Evolutionary conservation across 2,329 filamentous ascomycete species (phyloP).

Genomic region (Endothia cerciana): DNA sequence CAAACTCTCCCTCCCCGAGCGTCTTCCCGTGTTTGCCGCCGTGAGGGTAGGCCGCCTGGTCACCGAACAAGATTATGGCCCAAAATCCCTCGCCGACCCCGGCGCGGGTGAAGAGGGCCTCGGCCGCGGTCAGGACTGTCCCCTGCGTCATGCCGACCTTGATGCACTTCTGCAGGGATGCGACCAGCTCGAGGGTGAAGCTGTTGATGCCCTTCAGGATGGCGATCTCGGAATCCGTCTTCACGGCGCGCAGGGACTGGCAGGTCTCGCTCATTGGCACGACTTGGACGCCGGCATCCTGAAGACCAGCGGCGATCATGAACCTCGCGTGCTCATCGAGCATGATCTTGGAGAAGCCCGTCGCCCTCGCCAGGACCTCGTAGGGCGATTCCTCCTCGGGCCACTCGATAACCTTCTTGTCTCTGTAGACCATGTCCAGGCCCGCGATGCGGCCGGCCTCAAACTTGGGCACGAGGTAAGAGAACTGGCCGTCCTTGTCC

Average conservation of each 20-base stretch:
- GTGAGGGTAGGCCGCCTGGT: constrained; percentile 37
- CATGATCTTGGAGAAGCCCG: constrained; percentile 35
- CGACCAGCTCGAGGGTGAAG: constrained; percentile 37
- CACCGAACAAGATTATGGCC: constrained; percentile 38
- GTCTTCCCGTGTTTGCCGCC: constrained; percentile 36
- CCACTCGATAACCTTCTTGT: constrained; percentile 35
- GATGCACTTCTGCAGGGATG: constrained; percentile 36
- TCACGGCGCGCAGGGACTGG: constrained; percentile 35
- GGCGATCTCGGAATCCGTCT: constrained; percentile 36
- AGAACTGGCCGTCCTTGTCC: constrained; percentile 33
- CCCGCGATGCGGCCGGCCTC: constrained; percentile 37
- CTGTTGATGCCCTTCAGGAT: constrained; percentile 36
- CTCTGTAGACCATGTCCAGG: constrained; percentile 37
- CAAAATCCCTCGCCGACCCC: constrained; percentile 36
- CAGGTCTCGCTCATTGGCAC: constrained; percentile 36
- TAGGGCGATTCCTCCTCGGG: constrained; percentile 36
- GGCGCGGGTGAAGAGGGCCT: constrained; percentile 34
- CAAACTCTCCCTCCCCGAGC: constrained; percentile 35
- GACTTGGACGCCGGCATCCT: constrained; percentile 35
- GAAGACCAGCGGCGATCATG: constrained; percentile 38
- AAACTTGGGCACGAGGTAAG: constrained; percentile 37
- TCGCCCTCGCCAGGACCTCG: constrained; percentile 32
- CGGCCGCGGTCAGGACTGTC: constrained; percentile 31
- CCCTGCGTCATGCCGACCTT: constrained; percentile 35
- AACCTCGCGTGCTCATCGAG: constrained; percentile 37